Conservation (phyloP, 495 filamentous ascomycete genomes). For the Terfezia boudieri region DNA sequence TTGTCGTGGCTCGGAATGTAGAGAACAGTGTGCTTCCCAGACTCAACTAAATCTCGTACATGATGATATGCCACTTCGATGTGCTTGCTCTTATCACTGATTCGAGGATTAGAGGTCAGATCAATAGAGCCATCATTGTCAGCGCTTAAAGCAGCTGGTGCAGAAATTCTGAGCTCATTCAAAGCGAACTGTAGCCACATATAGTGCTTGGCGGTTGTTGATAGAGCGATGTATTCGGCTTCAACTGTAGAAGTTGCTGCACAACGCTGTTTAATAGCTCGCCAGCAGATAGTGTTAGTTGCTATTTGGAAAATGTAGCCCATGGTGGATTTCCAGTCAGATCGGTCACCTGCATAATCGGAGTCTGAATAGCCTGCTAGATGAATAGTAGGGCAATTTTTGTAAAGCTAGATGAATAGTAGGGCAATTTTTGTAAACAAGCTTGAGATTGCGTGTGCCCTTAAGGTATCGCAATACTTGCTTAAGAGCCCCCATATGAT, state of each 20-base stretch:
- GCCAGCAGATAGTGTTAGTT: neutral
- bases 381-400: neutral
- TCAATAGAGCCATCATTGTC: neutral
- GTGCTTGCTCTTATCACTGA: slow-evolving; percentile 1
- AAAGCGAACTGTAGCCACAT: neutral
- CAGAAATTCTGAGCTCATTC: neutral
- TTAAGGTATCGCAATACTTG: slow-evolving; percentile 2
- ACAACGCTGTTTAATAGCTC: neutral
- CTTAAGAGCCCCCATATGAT: neutral
- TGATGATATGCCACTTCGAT: slow-evolving; percentile 3
- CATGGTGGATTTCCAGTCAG: neutral
- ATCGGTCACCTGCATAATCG: neutral
- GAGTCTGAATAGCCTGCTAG: neutral
- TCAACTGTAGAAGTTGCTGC: neutral
- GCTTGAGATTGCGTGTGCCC: neutral
- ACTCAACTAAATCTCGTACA: neutral
- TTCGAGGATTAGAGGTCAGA: neutral
- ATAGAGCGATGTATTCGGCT: slow-evolving; percentile 1
- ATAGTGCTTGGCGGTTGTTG: neutral
- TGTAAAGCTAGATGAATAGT: too few species aligned
- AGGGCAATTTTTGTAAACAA: neutral
- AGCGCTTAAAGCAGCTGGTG: neutral
- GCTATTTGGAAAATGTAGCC: slow-evolving; percentile 1
- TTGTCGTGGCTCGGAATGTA: neutral
- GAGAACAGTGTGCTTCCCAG: neutral